Conservation (phyloP, 2,329 filamentous ascomycete species). For the Diaporthe sp. region DNA sequence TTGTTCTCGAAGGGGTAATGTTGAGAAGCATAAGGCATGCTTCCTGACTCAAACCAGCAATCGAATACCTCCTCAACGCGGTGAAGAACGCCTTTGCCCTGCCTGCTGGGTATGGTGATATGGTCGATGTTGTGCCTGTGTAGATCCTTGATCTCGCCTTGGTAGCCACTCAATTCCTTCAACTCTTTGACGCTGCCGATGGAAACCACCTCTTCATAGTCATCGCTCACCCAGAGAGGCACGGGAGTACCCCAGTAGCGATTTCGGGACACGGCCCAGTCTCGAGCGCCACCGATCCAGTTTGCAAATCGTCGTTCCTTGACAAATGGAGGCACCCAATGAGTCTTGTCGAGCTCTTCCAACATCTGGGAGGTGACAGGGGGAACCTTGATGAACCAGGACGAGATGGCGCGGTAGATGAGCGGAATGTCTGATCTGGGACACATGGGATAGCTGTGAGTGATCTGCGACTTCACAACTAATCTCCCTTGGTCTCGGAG, state of each 20-base stretch:
- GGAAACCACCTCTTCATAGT: conserved; percentile 87
- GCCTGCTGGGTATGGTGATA: conserved; percentile 91
- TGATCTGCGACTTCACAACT: conserved; percentile 86
- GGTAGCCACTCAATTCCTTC: conserved; percentile 83
- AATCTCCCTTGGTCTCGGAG: conserved; percentile 81
- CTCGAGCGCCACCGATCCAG: conserved; percentile 90
- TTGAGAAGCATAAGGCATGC: conserved; percentile 91
- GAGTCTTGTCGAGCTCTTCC: conserved; percentile 86
- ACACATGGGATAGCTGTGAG: conserved; percentile 93
- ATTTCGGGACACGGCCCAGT: conserved; percentile 96
- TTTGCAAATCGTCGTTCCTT: conserved; percentile 91
- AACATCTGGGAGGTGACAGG: conserved; percentile 88
- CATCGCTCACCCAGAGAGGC: conserved; percentile 91
- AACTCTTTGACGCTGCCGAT: conserved; percentile 87
- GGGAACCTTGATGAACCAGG: conserved; percentile 93
- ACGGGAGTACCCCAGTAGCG: conserved; percentile 96
- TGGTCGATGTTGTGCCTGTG: conserved; percentile 93
- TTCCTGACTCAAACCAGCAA: conserved; percentile 96
- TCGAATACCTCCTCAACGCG: conserved; percentile 92
- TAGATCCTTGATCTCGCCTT: conserved; percentile 84
- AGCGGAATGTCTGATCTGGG: conserved; percentile 94
- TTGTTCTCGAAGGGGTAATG: conserved; percentile 94
- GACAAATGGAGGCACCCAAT: conserved; percentile 91
- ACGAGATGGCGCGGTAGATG: conserved; percentile 92
- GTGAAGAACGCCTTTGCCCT: conserved; percentile 84